These are phyloP conservation scores for Cladosporium sp. DNA, from an alignment of 2,329 filamentous ascomycete genomes.

Conservation along the genomic window DNA sequence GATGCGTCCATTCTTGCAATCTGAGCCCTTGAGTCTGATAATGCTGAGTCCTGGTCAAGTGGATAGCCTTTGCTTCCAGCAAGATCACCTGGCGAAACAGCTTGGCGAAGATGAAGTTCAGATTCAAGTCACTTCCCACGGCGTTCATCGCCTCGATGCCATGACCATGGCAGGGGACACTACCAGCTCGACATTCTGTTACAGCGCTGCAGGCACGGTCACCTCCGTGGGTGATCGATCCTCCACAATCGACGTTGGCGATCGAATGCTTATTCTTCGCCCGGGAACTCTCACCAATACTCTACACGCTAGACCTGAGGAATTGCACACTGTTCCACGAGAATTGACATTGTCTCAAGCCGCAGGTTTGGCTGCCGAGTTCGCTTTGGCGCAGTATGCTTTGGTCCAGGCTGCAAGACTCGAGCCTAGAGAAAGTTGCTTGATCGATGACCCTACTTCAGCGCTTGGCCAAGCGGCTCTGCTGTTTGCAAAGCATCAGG, in stretches of 20 bases:
- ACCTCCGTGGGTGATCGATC: not conserved
- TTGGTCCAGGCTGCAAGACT: not conserved
- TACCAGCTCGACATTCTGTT: not conserved
- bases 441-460: not conserved
- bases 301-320: not conserved
- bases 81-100: not conserved
- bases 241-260: not conserved
- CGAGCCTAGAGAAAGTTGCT: not conserved
- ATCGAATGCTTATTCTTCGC: not conserved
- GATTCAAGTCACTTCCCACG: not conserved
- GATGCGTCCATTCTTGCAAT: not conserved
- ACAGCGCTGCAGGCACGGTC: not conserved
- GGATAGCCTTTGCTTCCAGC: not conserved
- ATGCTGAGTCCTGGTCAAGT: not conserved
- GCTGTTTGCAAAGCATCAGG: not conserved
- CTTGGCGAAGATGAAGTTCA: not conserved
- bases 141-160: not conserved
- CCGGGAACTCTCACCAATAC: not conserved
- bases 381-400: not conserved
- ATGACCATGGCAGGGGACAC: not conserved
- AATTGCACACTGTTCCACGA: not conserved
- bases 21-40: not conserved
- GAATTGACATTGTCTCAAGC: not conserved
- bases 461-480: not conserved
- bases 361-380: not conserved